A percentile compares a stretch with the other conserved stretches of the same genome.
Evolutionary conservation across 2,329 filamentous ascomycete genomes (phyloP).

Genomic region (Xylariaceae sp.): DNA sequence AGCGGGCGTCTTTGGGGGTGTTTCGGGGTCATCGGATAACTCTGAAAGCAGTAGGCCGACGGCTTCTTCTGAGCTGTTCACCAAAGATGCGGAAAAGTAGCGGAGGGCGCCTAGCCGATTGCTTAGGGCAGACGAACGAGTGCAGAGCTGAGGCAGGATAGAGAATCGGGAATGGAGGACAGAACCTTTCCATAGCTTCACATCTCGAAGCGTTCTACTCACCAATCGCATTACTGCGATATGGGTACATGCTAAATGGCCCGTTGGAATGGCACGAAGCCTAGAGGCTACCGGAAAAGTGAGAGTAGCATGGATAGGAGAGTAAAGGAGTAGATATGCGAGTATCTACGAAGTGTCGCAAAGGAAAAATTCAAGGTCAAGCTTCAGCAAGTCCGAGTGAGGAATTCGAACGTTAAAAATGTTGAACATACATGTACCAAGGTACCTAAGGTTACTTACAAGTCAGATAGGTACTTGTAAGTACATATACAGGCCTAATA

Average conservation of each 20-base stretch:
- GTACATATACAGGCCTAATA: too few relatives aligned
- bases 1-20: not conserved
- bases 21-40: slow-evolving; percentile 5
- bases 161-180: slow-evolving; percentile 21
- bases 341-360: not conserved
- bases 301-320: slow-evolving; percentile 2
- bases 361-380: not conserved
- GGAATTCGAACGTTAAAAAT: too few relatives aligned
- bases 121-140: not conserved
- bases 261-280: not conserved
- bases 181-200: slow-evolving; percentile 34
- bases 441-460: too few relatives aligned
- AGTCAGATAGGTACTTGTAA: too few relatives aligned
- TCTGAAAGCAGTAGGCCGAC: slow-evolving; percentile 20
- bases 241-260: slow-evolving; percentile 30
- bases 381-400: not conserved
- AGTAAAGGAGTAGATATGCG: not conserved
- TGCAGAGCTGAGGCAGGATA: slow-evolving; percentile 7
- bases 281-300: not conserved
- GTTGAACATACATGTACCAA: too few relatives aligned
- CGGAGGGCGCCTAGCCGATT: slow-evolving; percentile 7
- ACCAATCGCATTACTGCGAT: slow-evolving; percentile 40
- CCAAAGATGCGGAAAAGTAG: slow-evolving; percentile 18
- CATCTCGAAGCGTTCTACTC: slow-evolving; percentile 35
- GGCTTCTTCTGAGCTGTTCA: slow-evolving; percentile 14